These are phyloP conservation scores for Termitomyces titanicus DNA, from an alignment of 768 basidiomycete species.

Conservation along the genomic window DNA sequence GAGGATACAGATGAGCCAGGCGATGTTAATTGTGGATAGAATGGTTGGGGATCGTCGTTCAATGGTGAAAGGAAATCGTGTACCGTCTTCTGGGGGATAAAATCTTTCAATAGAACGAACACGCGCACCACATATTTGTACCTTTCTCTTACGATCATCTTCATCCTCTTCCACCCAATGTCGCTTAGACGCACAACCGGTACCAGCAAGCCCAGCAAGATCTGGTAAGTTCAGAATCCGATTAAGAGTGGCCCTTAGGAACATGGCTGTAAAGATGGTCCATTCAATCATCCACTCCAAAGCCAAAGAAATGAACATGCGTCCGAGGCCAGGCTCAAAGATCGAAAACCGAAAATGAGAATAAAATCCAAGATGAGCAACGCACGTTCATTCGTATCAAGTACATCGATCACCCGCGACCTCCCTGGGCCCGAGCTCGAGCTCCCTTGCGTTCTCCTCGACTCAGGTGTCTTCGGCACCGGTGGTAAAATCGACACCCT, in stretches of 20 bases:
- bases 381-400: conserved; percentile 45
- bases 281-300: not conserved
- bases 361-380: not conserved
- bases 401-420: conserved; percentile 35
- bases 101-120: too few relatives aligned
- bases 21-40: not conserved
- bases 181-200: not conserved
- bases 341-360: not conserved
- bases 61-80: not conserved
- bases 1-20: not conserved
- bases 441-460: conserved; percentile 1
- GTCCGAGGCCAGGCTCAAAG: not conserved
- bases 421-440: conserved; percentile 16
- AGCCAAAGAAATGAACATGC: not conserved
- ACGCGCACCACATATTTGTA: not conserved
- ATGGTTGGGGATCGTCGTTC: not conserved
- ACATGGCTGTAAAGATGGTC: conserved; percentile 23
- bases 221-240: conserved; percentile 41
- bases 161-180: not conserved
- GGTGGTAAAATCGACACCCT: conserved; percentile 10
- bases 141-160: conserved; percentile 1
- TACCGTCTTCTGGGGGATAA: not conserved
- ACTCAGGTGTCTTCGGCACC: conserved; percentile 20
- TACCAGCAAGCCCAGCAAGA: conserved; percentile 35
- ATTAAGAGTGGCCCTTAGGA: conserved; percentile 33